phyloP scores from a whole-genome alignment of 345 rosid genomes.

The Pistacia vera region DNA sequence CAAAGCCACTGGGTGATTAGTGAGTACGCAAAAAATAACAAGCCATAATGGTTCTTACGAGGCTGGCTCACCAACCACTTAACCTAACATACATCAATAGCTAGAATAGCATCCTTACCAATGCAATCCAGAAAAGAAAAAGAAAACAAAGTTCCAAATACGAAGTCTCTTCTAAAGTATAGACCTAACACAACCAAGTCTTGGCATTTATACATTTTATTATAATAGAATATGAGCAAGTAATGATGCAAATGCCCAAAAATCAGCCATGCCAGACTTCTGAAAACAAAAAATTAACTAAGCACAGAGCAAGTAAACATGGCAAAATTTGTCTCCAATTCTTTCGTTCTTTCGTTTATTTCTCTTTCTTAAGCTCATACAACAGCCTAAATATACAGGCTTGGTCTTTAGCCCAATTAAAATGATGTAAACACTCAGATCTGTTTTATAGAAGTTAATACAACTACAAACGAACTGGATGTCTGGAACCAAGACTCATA shows the following conservation, averaged over 20 bases:
- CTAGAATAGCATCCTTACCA: background rate
- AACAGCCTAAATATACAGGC: background rate
- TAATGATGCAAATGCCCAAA: too few relatives aligned
- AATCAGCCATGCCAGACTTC: too few relatives aligned
- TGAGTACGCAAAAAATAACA: too few relatives aligned
- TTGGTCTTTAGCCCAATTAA: background rate
- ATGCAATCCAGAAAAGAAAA: background rate
- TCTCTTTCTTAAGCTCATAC: background rate
- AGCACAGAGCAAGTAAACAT: background rate
- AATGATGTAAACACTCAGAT: slow-evolving; percentile 5
- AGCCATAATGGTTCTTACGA: background rate
- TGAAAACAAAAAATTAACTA: background rate
- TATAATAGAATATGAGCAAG: too few relatives aligned
- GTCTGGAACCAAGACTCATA: background rate
- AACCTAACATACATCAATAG: background rate
- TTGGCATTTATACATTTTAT: too few relatives aligned
- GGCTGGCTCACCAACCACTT: background rate
- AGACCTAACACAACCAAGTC: background rate
- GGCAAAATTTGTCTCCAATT: background rate
- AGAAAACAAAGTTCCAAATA: background rate
- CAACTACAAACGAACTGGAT: slow-evolving; percentile 8
- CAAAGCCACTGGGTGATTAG: background rate
- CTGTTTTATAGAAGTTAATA: background rate
- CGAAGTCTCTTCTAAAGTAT: background rate
- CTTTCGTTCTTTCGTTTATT: background rate